These are phyloP conservation scores for Termitomyces sp. DNA, from an alignment of 768 basidiomycete genomes.

Conservation along the genomic window DNA sequence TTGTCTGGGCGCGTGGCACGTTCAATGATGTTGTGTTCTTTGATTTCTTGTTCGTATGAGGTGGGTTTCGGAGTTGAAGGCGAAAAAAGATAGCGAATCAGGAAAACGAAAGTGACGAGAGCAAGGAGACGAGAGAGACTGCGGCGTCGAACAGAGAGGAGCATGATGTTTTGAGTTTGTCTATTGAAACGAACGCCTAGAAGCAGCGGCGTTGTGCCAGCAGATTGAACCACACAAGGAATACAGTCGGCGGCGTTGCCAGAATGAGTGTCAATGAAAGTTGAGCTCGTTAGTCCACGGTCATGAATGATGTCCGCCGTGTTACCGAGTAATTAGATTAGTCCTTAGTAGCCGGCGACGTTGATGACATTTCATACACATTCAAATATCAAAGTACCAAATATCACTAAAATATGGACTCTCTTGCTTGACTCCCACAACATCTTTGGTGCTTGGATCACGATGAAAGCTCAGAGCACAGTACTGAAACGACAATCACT, in stretches of 20 bases:
- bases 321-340: neutral
- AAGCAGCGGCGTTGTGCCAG: neutral
- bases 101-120: constrained; percentile 24
- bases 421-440: too few species aligned
- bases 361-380: neutral
- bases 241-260: neutral
- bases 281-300: neutral
- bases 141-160: constrained; percentile 40
- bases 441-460: too few species aligned
- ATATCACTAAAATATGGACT: neutral
- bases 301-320: neutral
- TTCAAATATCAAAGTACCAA: neutral
- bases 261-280: neutral
- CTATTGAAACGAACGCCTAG: neutral
- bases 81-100: constrained; percentile 30
- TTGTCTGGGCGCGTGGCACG: constrained; percentile 60
- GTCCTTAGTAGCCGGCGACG: neutral
- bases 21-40: constrained; percentile 48
- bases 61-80: constrained; percentile 26
- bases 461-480: too few species aligned
- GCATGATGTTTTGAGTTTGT: constrained; percentile 21
- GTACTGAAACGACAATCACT: too few species aligned
- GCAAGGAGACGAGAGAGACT: constrained; percentile 39
- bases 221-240: neutral
- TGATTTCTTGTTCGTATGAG: constrained; percentile 39